Percentiles rank a stretch among this genome's conserved stretches.
Conservation (phyloP, 352 stramenopile species). For the Hyaloperonospora arabidopsidis region DNA sequence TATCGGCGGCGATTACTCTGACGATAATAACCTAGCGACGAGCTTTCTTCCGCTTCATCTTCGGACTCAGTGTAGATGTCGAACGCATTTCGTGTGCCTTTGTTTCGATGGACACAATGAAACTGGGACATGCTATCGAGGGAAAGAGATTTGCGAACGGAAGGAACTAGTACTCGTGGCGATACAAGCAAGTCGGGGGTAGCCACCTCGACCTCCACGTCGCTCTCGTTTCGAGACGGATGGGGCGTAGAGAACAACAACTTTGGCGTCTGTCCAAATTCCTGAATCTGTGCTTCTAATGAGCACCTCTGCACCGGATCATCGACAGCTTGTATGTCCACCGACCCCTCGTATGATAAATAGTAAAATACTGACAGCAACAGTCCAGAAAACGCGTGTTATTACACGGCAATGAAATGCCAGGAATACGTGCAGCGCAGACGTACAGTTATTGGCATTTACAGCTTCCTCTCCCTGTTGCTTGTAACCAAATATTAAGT, state of each 20-base stretch:
- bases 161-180: slow-evolving; percentile 22
- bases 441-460: slow-evolving; percentile 69
- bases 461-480: slow-evolving; percentile 90
- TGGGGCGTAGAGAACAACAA: slow-evolving; percentile 68
- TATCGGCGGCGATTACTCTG: slow-evolving; percentile 13
- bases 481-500: slow-evolving; percentile 97
- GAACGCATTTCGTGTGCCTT: slow-evolving; percentile 25
- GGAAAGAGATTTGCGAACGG: slow-evolving; percentile 18
- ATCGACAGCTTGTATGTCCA: slow-evolving; percentile 72
- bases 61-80: slow-evolving; percentile 32
- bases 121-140: slow-evolving; percentile 8
- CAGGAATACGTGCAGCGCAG: background rate
- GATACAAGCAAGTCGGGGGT: slow-evolving; percentile 46
- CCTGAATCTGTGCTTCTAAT: slow-evolving; percentile 89
- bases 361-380: slow-evolving; percentile 76
- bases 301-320: slow-evolving; percentile 89
- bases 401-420: background rate
- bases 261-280: slow-evolving; percentile 88
- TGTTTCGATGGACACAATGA: slow-evolving; percentile 15
- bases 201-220: slow-evolving; percentile 42
- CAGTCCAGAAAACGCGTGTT: slow-evolving; percentile 6
- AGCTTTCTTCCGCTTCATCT: slow-evolving; percentile 19
- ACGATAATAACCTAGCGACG: background rate
- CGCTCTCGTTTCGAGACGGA: slow-evolving; percentile 40
- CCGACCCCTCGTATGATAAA: slow-evolving; percentile 83